A percentile compares a stretch with the other conserved stretches of the same genome.
Conservation (phyloP, 352 stramenopile genomes). For the Thraustotheca clavata region DNA sequence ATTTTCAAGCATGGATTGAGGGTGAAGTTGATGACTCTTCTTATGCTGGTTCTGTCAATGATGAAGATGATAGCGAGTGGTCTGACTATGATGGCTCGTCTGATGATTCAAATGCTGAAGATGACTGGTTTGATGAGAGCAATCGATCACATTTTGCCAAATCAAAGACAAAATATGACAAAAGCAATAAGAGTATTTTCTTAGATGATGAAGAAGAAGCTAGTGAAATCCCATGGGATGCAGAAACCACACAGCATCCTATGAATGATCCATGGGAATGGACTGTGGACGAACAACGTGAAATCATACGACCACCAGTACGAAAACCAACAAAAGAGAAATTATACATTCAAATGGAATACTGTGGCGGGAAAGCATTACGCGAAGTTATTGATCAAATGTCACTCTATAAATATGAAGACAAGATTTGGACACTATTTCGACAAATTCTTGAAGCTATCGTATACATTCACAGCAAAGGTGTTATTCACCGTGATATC, state of each 20-base stretch:
- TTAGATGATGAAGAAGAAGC: constrained; percentile 1
- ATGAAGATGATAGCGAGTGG: background rate
- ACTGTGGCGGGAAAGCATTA: constrained; percentile 89
- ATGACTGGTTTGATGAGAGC: constrained; percentile 67
- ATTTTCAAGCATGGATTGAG: constrained; percentile 84
- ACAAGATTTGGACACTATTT: constrained; percentile 92
- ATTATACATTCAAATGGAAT: constrained; percentile 95
- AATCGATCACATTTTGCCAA: constrained; percentile 20
- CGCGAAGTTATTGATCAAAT: constrained; percentile 92
- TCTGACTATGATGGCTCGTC: constrained; percentile 25
- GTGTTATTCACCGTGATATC: constrained; percentile 91
- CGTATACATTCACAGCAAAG: constrained; percentile 90
- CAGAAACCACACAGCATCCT: background rate
- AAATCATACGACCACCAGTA: constrained; percentile 21
- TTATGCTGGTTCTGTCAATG: constrained; percentile 3
- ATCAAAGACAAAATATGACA: constrained; percentile 57
- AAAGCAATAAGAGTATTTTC: constrained; percentile 9
- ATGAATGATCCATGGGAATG: constrained; percentile 6
- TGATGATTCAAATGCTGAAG: constrained; percentile 48
- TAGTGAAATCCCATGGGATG: constrained; percentile 8
- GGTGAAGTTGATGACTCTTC: constrained; percentile 40
- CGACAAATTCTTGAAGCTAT: constrained; percentile 93
- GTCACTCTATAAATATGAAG: constrained; percentile 59
- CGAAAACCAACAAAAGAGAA: constrained; percentile 41
- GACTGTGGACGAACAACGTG: constrained; percentile 5